Conservation (phyloP, 2,329 filamentous ascomycete genomes). For the Cadophora sp. region DNA sequence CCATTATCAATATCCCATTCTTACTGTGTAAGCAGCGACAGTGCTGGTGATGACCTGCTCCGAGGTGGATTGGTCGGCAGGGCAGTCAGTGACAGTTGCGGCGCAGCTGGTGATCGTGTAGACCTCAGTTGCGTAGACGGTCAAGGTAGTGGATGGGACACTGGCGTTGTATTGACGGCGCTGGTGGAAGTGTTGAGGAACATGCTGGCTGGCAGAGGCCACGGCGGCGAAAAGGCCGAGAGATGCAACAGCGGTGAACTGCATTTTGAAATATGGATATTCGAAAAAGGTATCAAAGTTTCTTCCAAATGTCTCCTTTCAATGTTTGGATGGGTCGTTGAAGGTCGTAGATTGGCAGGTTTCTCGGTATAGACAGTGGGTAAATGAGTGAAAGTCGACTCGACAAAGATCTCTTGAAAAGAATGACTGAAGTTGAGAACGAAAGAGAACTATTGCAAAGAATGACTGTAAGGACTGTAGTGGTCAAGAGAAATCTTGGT, state of each 20-base stretch:
- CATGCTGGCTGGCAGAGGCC: conserved; percentile 40
- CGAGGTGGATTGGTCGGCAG: conserved; percentile 40
- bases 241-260: conserved; percentile 41
- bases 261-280: conserved; percentile 40
- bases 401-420: conserved; percentile 41
- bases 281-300: conserved; percentile 18
- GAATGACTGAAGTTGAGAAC: conserved; percentile 44
- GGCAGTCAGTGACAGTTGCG: conserved; percentile 51
- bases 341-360: conserved; percentile 9
- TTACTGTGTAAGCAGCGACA: conserved; percentile 51
- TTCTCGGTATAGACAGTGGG: conserved; percentile 33
- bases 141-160: conserved; percentile 48
- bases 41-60: conserved; percentile 49
- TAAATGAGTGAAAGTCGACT: conserved; percentile 46
- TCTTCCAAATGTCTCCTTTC: conserved; percentile 26
- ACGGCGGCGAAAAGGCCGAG: conserved; percentile 46
- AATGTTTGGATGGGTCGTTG: conserved; percentile 40
- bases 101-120: conserved; percentile 50
- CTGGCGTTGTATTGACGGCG: conserved; percentile 38
- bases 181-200: conserved; percentile 41
- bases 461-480: conserved; percentile 45
- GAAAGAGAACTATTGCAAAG: conserved; percentile 39
- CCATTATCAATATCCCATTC: conserved; percentile 10
- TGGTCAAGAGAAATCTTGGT: conserved; percentile 42
- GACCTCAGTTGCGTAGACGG: conserved; percentile 47